Percentiles rank a stretch among this genome's conserved stretches.
Evolutionary conservation across 31 red algal species (phyloP).

Genomic region (Pterothamnion heteromorphum): DNA sequence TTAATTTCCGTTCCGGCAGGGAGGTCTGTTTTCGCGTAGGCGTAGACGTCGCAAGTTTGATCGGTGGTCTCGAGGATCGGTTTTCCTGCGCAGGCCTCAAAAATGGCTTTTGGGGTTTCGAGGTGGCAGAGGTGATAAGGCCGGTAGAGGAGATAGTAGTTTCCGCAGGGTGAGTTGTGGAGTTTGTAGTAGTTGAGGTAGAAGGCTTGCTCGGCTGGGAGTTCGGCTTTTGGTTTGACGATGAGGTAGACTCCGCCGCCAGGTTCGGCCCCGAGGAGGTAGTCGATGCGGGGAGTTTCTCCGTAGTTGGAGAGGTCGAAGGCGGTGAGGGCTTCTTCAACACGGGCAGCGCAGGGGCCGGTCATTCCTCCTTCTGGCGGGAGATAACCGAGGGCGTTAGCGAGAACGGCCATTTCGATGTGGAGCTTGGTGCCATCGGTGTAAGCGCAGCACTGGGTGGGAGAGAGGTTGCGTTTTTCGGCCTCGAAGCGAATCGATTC

Average conservation of each 20-base stretch:
- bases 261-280: conserved; percentile 6
- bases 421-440: conserved; percentile 17
- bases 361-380: conserved; percentile 6
- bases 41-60: not conserved
- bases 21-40: not conserved
- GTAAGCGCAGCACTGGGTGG: conserved; percentile 10
- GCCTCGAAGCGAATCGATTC: not conserved
- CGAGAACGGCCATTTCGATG: not conserved
- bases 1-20: not conserved
- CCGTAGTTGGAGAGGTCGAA: not conserved
- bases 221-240: not conserved
- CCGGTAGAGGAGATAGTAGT: not conserved
- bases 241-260: conserved; percentile 8
- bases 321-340: not conserved
- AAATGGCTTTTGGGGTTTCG: not conserved
- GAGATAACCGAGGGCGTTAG: not conserved
- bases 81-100: not conserved
- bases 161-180: not conserved
- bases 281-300: not conserved
- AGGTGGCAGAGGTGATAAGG: conserved; percentile 22
- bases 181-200: conserved; percentile 3
- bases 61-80: not conserved
- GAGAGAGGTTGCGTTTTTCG: not conserved
- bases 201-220: not conserved
- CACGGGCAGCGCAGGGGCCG: not conserved